Base-by-base conservation (phyloP, 306 rosid species). In the Quercus engelmannii region DNA sequence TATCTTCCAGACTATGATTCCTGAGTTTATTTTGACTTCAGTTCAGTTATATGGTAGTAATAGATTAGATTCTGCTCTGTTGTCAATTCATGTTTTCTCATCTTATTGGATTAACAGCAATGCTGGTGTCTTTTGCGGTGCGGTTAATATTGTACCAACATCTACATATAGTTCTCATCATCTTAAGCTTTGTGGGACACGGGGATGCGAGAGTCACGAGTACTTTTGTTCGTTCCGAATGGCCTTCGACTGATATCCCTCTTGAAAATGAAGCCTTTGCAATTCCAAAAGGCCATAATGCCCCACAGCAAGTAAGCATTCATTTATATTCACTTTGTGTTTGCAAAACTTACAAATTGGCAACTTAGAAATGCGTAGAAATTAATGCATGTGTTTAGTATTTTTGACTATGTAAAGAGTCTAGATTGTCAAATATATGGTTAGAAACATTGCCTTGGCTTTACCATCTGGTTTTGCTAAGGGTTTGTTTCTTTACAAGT, bases 231-330 rank as follows among this genome's bases (percentile, higher is more conserved):
- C 90, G 99, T 69, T 88, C 97, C 0, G 87, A 86, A 82, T 92
- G 80, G 84, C 96, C 98, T 38, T 82, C 98, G 41, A 82, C 61
- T 56, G 99, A 95, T 79, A 91, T 95, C 25, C 98, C 99, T 67
- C 83, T 89, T 26, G 82, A 90, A 21, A 74, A 93, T 69, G 84
- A 90, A 85, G 96, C 72, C 19, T 87, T 95, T 83, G 84, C 92
- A 23, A 79, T 89, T 74, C 96, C 99, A 43, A 77, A 83, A 57
- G 96, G 94, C 70, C 75, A 88, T 35, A 95, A 95, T 82, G 94
- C 98, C 33, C 98, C 99, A 75, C 98, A 95, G 77, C 99, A 95
- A 85, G 98, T 92, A 82, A 79, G 73, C 57, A 43, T 55, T 62
- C 76, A 38, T 73, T n/a, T 49, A 8, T 35, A 1, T 67, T 35